phyloP scores from a whole-genome alignment of 2,329 filamentous ascomycete genomes.

The Calcarisporium arbuscula region DNA sequence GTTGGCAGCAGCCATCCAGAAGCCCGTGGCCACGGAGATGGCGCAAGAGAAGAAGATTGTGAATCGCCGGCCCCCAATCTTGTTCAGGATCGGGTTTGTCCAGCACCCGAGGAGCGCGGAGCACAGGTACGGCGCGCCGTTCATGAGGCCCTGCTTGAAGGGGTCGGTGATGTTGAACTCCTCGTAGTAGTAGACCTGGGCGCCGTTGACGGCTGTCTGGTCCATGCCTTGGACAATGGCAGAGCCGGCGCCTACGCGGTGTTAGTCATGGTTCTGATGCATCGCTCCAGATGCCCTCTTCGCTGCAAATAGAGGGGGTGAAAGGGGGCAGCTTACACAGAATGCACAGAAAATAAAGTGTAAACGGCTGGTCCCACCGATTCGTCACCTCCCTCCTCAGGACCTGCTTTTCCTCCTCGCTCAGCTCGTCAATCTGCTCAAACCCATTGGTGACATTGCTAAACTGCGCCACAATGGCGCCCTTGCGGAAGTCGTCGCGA shows the following conservation, averaged over 20 bases:
- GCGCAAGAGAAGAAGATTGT: slow-evolving; percentile 13
- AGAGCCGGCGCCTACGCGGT: slow-evolving; percentile 25
- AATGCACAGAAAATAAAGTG: slow-evolving; percentile 38
- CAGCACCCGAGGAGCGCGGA: slow-evolving; percentile 24
- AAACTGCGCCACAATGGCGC: slow-evolving; percentile 27
- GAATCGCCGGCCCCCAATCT: slow-evolving; percentile 10
- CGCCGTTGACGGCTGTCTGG: slow-evolving; percentile 59
- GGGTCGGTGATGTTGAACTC: slow-evolving; percentile 29
- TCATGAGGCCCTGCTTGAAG: slow-evolving; percentile 36
- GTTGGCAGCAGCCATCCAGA: slow-evolving; percentile 26
- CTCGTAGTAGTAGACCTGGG: slow-evolving; percentile 40
- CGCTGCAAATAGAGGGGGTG: no score
- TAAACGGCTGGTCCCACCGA: slow-evolving; percentile 48
- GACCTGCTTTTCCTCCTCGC: slow-evolving; percentile 27
- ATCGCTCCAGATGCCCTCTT: no score
- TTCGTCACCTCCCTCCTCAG: slow-evolving; percentile 44
- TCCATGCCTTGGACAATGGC: slow-evolving; percentile 64
- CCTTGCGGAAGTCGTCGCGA: slow-evolving; percentile 32
- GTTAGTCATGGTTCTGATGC: no score
- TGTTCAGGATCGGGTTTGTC: slow-evolving; percentile 18
- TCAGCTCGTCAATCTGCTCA: slow-evolving; percentile 19
- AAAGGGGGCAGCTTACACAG: slow-evolving; percentile 50
- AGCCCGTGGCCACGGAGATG: slow-evolving; percentile 10
- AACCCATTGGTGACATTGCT: slow-evolving; percentile 16
- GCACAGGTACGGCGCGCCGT: slow-evolving; percentile 12